These are phyloP conservation scores for Selaginella tamariscina DNA, from an alignment of 75 land plant genomes.

Conservation along the genomic window DNA sequence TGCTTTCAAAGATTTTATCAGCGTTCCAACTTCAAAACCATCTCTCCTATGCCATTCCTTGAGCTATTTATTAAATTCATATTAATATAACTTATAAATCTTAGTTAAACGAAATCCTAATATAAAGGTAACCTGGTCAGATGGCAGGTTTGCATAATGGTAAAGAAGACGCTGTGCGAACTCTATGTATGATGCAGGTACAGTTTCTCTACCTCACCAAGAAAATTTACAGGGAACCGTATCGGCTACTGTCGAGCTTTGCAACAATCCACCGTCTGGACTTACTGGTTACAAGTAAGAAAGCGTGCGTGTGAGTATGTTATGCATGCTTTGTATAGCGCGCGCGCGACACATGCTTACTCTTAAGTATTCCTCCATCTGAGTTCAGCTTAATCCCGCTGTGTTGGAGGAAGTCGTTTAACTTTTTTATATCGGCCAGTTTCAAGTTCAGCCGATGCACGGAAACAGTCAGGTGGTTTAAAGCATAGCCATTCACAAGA, in stretches of 20 bases:
- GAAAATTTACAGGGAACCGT: slow-evolving; percentile 52
- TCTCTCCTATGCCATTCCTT: slow-evolving; percentile 55
- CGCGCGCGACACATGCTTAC: slow-evolving; percentile 25
- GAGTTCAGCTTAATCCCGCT: slow-evolving; percentile 72
- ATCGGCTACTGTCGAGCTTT: slow-evolving; percentile 97
- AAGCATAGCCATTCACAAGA: slow-evolving; percentile 91
- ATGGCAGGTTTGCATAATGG: slow-evolving; percentile 46
- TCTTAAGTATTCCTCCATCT: slow-evolving; percentile 91
- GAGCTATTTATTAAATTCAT: not conserved
- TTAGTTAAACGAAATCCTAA: not conserved
- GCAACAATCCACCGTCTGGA: slow-evolving; percentile 85
- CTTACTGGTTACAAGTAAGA: too few species aligned
- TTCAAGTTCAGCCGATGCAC: slow-evolving; percentile 63
- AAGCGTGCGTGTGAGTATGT: too few species aligned
- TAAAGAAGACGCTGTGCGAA: slow-evolving; percentile 91
- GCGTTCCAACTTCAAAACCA: slow-evolving; percentile 99
- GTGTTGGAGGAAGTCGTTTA: slow-evolving; percentile 68
- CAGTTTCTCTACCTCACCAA: slow-evolving; percentile 48
- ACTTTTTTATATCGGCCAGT: slow-evolving; percentile 39
- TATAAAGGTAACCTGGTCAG: slow-evolving; percentile 42
- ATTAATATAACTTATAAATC: too few species aligned
- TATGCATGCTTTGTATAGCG: too few species aligned
- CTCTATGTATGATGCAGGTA: slow-evolving; percentile 95
- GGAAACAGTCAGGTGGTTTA: slow-evolving; percentile 89
- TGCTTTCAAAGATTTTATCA: slow-evolving; percentile 98